These are phyloP conservation scores for Balakata baccata DNA, from an alignment of 345 rosid species.

Conservation along the genomic window DNA sequence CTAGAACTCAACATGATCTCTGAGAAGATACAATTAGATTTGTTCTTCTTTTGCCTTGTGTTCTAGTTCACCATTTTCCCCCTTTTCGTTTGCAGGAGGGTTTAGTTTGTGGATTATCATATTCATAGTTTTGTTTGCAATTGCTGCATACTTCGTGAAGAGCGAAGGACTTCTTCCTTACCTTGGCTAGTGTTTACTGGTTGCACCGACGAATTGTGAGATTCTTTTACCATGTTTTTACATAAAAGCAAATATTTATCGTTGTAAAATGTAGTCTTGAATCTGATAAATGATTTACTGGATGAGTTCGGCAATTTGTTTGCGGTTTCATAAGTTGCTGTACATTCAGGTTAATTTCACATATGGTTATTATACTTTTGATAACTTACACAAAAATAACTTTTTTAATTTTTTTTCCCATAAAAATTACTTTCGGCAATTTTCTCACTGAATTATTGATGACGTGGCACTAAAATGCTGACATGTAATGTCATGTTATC, in stretches of 20 bases:
- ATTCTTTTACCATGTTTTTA: neutral
- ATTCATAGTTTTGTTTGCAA: slow-evolving; percentile 35
- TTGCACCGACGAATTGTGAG: neutral
- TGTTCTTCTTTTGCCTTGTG: neutral
- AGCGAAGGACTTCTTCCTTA: slow-evolving; percentile 20
- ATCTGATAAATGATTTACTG: too few species aligned
- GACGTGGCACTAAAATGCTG: too few species aligned
- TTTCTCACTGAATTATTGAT: too few species aligned
- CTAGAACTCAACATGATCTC: neutral
- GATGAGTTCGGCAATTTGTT: too few species aligned
- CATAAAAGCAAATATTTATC: too few species aligned
- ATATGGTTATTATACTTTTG: too few species aligned
- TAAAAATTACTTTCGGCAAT: too few species aligned
- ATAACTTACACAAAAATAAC: too few species aligned
- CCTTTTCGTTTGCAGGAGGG: slow-evolving; percentile 37
- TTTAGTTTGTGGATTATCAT: slow-evolving; percentile 36
- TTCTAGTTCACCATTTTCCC: neutral
- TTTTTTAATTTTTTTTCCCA: too few species aligned
- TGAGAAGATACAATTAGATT: neutral
- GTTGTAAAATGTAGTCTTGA: neutral
- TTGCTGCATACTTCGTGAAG: slow-evolving; percentile 40
- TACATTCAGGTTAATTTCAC: too few species aligned
- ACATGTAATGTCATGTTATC: too few species aligned
- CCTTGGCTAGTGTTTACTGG: slow-evolving; percentile 4
- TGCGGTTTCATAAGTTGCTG: too few species aligned